phyloP scores from a whole-genome alignment of 257 asterid genomes.

The Coffea eugenioides region DNA sequence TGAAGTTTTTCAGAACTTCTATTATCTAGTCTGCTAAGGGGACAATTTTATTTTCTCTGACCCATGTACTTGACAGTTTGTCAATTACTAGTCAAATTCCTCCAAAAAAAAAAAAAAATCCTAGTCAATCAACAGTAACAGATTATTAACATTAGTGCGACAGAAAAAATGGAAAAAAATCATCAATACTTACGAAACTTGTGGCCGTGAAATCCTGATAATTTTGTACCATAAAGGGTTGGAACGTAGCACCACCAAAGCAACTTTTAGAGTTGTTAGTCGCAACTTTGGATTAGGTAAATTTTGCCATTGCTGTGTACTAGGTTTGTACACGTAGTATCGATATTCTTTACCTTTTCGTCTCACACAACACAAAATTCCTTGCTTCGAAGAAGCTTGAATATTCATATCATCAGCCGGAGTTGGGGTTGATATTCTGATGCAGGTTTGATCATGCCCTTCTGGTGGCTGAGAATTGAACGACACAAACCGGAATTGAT shows the following conservation, averaged over 20 bases:
- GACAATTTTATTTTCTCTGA: too few species aligned
- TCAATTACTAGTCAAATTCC: too few species aligned
- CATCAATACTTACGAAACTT: background rate
- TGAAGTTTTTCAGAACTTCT: too few species aligned
- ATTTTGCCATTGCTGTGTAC: constrained; percentile 23
- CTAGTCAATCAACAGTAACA: too few species aligned
- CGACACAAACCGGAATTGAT: background rate
- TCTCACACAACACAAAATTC: constrained; percentile 17
- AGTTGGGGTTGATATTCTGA: background rate
- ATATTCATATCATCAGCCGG: constrained; percentile 4
- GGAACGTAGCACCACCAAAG: constrained; percentile 10
- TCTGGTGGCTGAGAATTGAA: background rate
- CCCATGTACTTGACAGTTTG: too few species aligned
- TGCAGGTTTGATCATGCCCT: too few species aligned
- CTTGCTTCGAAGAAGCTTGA: constrained; percentile 29
- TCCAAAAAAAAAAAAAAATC: too few species aligned
- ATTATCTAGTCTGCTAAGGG: too few species aligned
- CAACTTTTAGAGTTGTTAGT: background rate
- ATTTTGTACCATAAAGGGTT: constrained; percentile 25
- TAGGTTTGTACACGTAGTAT: constrained; percentile 28
- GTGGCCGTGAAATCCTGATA: constrained; percentile 9
- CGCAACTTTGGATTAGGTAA: constrained; percentile 25
- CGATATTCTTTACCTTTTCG: background rate
- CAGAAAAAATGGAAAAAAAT: too few species aligned
- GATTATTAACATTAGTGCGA: too few species aligned